Percentiles rank a stretch among this genome's conserved stretches.
Evolutionary conservation across 2,329 filamentous ascomycete species (phyloP).

Genomic region (Leptosphaerulina australis): DNA sequence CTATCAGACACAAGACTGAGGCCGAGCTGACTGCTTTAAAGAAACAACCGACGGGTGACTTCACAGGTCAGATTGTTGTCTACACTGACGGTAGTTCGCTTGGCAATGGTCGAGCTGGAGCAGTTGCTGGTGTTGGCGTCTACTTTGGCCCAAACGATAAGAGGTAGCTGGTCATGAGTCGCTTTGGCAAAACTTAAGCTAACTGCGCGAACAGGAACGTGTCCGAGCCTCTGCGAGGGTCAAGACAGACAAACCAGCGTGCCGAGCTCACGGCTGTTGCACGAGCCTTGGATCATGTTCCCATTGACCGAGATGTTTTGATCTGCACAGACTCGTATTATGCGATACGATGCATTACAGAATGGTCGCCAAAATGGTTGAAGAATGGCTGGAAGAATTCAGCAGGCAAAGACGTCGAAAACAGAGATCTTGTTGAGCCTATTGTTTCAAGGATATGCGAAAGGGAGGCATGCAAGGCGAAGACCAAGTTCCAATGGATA

Average conservation of each 20-base stretch:
- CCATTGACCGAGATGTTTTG: conserved; percentile 69
- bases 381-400: conserved; percentile 78
- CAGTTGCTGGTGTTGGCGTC: conserved; percentile 67
- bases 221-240: conserved; percentile 75
- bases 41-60: conserved; percentile 50
- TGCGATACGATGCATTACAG: conserved; percentile 84
- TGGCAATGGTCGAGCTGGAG: conserved; percentile 61
- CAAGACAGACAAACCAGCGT: conserved; percentile 88
- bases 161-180: conserved; percentile 51
- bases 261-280: conserved; percentile 91
- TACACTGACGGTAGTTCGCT: conserved; percentile 69
- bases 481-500: conserved; percentile 82
- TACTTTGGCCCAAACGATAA: conserved; percentile 66
- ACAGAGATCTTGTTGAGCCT: conserved; percentile 79
- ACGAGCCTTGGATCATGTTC: conserved; percentile 78
- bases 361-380: conserved; percentile 82
- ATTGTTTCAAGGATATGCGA: conserved; percentile 75
- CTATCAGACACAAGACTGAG: conserved; percentile 61
- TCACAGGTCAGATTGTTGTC: conserved; percentile 61
- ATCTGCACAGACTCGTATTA: conserved; percentile 93
- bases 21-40: conserved; percentile 57
- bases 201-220: conserved; percentile 62
- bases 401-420: conserved; percentile 75
- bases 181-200: background rate
- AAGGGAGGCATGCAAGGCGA: conserved; percentile 58